A percentile compares a stretch with the other conserved stretches of the same genome.
phyloP scores from a whole-genome alignment of 1,284 basidiomycete species.

The Schizophyllum amplum region DNA sequence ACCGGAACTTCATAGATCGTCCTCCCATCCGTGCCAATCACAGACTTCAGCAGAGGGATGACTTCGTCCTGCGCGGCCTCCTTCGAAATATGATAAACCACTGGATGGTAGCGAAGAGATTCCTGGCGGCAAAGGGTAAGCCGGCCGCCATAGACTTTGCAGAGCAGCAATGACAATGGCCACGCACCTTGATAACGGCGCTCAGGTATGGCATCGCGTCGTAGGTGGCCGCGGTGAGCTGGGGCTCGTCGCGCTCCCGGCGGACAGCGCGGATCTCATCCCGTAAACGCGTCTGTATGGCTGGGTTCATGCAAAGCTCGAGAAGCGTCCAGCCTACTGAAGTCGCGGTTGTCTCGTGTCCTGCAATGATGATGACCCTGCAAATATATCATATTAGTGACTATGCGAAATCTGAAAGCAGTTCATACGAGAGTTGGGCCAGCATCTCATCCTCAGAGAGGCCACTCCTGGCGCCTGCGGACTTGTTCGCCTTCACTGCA shows the following conservation, averaged over 20 bases:
- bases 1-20: slow-evolving; percentile 27
- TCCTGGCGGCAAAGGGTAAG: slow-evolving; percentile 20
- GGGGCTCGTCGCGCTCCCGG: slow-evolving; percentile 23
- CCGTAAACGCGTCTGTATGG: slow-evolving; percentile 31
- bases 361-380: slow-evolving; percentile 34
- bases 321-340: slow-evolving; percentile 32
- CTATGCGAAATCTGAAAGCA: neutral
- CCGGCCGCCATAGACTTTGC: neutral
- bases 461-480: slow-evolving; percentile 32
- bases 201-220: slow-evolving; percentile 18
- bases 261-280: slow-evolving; percentile 31
- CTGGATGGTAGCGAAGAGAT: slow-evolving; percentile 29
- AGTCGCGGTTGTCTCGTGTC: slow-evolving; percentile 39
- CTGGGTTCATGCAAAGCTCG: slow-evolving; percentile 31
- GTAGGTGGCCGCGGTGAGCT: slow-evolving; percentile 29
- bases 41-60: slow-evolving; percentile 31
- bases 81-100: slow-evolving; percentile 22
- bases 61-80: slow-evolving; percentile 27
- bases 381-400: neutral
- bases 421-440: slow-evolving; percentile 36
- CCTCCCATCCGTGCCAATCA: slow-evolving; percentile 23
- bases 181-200: slow-evolving; percentile 16
- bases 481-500: slow-evolving; percentile 45
- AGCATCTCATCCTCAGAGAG: slow-evolving; percentile 45
- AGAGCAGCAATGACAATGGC: neutral